Base-by-base conservation (phyloP, 2,329 filamentous ascomycete species). In the Neopestalotiopsis rosae region DNA sequence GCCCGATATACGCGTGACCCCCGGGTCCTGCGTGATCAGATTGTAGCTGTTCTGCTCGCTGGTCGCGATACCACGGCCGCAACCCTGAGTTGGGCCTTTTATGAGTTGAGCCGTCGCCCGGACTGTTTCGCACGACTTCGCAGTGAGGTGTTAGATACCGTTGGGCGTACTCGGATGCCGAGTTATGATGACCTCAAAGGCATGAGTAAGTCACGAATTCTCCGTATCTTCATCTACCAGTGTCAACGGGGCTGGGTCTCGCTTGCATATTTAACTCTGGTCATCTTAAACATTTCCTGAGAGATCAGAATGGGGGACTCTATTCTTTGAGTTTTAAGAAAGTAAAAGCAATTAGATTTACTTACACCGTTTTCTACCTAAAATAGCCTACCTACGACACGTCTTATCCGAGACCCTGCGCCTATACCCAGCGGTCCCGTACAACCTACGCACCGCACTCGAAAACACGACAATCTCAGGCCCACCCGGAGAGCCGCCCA, bases 61-160 rank as follows among this genome's bases (percentile, higher is more conserved):
- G 92, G 91, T 4, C 83, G 89, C 61, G 92, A 94, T 77, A 94
- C 91, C 3, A 93, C 91, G 1, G 91, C 91, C 30, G 87, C 84
- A 30, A 91, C 90, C 0, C 81, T 94, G 0, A 88, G 87, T 1
- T 93, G 91, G 89, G 83, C 86, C 14, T 87, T 93, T 73, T 92
- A 91, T 75, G 89, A 93, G 75, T 81, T 94, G 5, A 86, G 89
- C 5, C 83, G 85, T 13, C 83, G 89, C 69, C 90, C 90, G 0
- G 78, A 85, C 2, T 84, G 90, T 5, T 84, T 88, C 14, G 74
- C 82, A 45, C 90, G 87, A 73, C 82, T 94, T 9, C 85, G 90
- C n/a, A 75, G 81, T 17, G 90, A 93, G 75, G 89, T 93, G 72
- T 74, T 86, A 20, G 74, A 82, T 3, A 79, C 79, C 0, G 83